Evolutionary conservation across 2,329 filamentous ascomycete species (phyloP), one percentile per base, ranked within the genome.

Genomic region (Drechslera avenae): DNA sequence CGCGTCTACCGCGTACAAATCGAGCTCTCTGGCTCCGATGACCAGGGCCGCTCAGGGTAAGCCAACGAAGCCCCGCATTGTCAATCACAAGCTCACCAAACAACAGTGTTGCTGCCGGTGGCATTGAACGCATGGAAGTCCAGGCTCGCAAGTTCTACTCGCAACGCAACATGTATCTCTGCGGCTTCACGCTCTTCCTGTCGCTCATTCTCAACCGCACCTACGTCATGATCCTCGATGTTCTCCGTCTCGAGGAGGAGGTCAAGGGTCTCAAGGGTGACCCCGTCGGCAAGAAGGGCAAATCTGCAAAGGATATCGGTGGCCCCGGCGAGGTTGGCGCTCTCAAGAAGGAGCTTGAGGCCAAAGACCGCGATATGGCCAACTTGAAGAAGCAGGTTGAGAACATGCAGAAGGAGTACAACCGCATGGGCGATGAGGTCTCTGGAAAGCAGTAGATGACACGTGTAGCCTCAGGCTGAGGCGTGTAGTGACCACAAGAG

Each of bases 161-260:
- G 56, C 93, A 99, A 81, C 92, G 94, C 77, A 99, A 99, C 86
- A 99, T 99, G 94, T 99, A 99, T 80, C 91, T 99, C 56, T 97
- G 94, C 77, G 94, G 94, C 67, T 99, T 99, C 83, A 99, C 94
- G 4, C 88, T 99, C 59, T 97, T 99, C 86, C 88, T 99, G 56
- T 97, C 93, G 46, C 83, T 99, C 60, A 99, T 99, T 77, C 90
- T 95, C 73, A 97, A 99, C 86, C 93, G 94, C 72, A 99, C 94
- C 72, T 99, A 97, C 81, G 89, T 88, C 71, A 93, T 97, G 90
- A 96, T 97, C 70, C 84, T 96, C 61, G 92, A 97, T 66, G 86
- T 89, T 43, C 89, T 97, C 70, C 85, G 90, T 57, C 88, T 99
- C 46, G 93, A 99, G 81, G 91, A 96, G 78, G 90, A 90, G 79